Conservation (phyloP, 805 yeast genomes). For the Cyberlindnera bimundalis region DNA sequence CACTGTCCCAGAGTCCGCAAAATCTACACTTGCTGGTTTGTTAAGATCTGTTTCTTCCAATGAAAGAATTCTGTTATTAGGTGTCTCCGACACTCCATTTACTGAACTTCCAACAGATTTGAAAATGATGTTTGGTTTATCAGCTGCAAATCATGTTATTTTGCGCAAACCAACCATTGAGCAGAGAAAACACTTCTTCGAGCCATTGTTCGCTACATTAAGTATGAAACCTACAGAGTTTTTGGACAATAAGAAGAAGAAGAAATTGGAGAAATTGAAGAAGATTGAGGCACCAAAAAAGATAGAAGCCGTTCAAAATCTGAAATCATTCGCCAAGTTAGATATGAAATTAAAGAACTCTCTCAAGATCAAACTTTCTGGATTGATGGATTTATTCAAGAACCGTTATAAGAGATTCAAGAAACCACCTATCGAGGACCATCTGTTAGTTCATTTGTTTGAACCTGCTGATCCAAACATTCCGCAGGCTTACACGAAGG, state of each 20-base stretch:
- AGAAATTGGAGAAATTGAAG: constrained; percentile 34
- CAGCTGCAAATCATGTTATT: constrained; percentile 44
- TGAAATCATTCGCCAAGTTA: constrained; percentile 46
- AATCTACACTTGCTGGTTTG: constrained; percentile 67
- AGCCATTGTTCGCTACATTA: constrained; percentile 49
- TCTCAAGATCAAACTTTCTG: constrained; percentile 79
- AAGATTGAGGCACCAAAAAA: constrained; percentile 36
- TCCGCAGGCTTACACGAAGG: constrained; percentile 43
- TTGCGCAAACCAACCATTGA: constrained; percentile 39
- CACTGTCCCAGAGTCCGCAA: constrained; percentile 65
- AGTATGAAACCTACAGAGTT: constrained; percentile 68
- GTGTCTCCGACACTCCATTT: constrained; percentile 53
- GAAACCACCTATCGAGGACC: constrained; percentile 86
- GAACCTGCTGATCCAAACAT: constrained; percentile 45
- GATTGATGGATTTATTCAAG: constrained; percentile 86
- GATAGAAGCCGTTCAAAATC: constrained; percentile 32
- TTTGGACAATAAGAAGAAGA: constrained; percentile 50
- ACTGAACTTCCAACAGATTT: constrained; percentile 45
- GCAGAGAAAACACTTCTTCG: constrained; percentile 58
- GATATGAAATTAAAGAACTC: constrained; percentile 85
- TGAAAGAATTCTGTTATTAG: constrained; percentile 73
- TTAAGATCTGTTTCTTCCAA: constrained; percentile 63
- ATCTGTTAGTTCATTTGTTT: constrained; percentile 68
- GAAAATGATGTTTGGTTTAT: constrained; percentile 54
- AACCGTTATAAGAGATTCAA: constrained; percentile 83